phyloP scores from a whole-genome alignment of 1,284 basidiomycete species.

The Fomes fomentarius region DNA sequence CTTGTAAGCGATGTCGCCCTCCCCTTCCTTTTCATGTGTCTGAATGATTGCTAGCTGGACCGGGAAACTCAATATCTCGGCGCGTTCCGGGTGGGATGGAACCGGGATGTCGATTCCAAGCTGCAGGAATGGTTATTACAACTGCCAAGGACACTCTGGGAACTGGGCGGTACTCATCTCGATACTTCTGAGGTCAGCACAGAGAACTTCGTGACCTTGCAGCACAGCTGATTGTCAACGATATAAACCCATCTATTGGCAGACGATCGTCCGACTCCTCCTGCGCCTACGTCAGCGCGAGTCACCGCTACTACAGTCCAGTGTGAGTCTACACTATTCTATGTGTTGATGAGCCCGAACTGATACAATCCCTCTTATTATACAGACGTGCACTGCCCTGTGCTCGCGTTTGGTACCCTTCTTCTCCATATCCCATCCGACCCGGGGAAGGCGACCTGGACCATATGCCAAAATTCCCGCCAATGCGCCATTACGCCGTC shows the following conservation, averaged over 20 bases:
- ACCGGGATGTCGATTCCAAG: constrained; percentile 37
- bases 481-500: constrained; percentile 36
- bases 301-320: constrained; percentile 43
- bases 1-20: constrained; percentile 50
- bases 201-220: neutral
- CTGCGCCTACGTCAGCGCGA: constrained; percentile 63
- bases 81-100: constrained; percentile 44
- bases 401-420: constrained; percentile 71
- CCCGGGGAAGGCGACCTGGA: constrained; percentile 68
- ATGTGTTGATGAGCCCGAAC: too few species aligned
- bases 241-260: neutral
- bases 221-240: neutral
- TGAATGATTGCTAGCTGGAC: constrained; percentile 52
- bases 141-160: constrained; percentile 84
- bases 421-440: constrained; percentile 75
- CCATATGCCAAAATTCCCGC: constrained; percentile 71
- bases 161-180: constrained; percentile 65
- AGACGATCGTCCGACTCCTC: constrained; percentile 67
- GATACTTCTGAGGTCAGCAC: constrained; percentile 57
- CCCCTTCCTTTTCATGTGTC: neutral
- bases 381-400: constrained; percentile 48
- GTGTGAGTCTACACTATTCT: constrained; percentile 39
- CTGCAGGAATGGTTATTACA: constrained; percentile 68
- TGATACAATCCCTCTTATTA: too few species aligned
- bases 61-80: constrained; percentile 59